Evolutionary conservation across 1,284 basidiomycete species (phyloP).

Genomic region (Chalciporus sp.): DNA sequence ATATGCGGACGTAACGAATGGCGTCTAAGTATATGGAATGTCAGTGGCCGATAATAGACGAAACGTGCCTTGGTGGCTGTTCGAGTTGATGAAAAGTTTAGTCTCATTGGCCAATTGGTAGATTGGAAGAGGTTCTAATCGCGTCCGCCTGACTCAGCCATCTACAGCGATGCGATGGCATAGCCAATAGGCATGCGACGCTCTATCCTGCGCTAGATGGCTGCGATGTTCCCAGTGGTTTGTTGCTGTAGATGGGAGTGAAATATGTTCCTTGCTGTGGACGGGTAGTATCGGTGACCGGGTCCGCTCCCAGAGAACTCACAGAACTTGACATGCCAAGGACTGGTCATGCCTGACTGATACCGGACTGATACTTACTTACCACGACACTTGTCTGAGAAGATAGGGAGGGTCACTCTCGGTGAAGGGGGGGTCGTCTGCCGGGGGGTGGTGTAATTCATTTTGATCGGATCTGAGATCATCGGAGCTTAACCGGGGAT

Average conservation of each 20-base stretch:
- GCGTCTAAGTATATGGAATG: neutral
- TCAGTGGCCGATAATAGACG: neutral
- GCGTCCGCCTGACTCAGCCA: neutral
- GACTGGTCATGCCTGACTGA: neutral
- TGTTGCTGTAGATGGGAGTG: neutral
- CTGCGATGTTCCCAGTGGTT: neutral
- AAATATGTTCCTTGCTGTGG: neutral
- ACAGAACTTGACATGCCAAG: no score
- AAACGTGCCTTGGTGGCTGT: neutral
- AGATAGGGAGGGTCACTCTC: neutral
- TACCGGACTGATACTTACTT: no score
- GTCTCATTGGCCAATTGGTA: neutral
- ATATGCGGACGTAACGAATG: neutral
- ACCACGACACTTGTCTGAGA: neutral
- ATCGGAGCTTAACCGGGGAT: neutral
- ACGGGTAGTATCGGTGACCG: neutral
- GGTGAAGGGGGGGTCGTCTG: neutral
- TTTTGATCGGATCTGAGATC: neutral
- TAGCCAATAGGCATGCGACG: neutral
- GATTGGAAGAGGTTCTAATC: neutral
- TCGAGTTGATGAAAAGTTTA: neutral
- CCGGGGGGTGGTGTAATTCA: neutral
- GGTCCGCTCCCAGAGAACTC: neutral
- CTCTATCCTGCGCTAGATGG: neutral
- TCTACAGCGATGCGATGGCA: neutral